Evolutionary conservation across 352 stramenopile species (phyloP), one percentile per base, ranked within the genome.

Genomic region (Globisporangium ultimum): DNA sequence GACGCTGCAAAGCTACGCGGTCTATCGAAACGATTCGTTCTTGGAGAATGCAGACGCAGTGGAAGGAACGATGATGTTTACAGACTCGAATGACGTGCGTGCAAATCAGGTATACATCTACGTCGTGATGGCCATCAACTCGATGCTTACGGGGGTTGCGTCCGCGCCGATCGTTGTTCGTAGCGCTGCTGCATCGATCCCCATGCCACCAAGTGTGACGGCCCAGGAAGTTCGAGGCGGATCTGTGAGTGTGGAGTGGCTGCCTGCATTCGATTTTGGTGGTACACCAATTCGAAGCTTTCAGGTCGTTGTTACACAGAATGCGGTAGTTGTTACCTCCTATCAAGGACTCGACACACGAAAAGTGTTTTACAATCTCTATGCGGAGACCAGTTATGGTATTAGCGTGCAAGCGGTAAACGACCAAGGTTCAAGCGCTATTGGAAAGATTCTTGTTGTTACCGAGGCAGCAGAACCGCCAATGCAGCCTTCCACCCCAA

Each of bases 21-120:
- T 88, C 15, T 64, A 67, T 36, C 72, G 78, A 2, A 76, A 88
- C 38, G 63, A 21, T 1, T 68, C 45, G 2, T 20, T 61, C 3
- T 9, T 74, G 1, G 49, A 53, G 14, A 43, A 22, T 18, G 24
- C 70, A 3, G 63, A 57, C 5, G 45, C 20, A 0, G 24, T 38
- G 5, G 51, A 52, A 32, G 38, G 41, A 1, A 57, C 34, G 3
- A 50, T 48, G 8, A 50, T 55, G 36, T 84, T 76, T 51, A 47
- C 47, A 3, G 78, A 88, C 48, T 42, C 60, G n/a, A 41, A 54
- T 17, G 46, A 41, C 9, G 46, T 88, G 0, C 1, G 2, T 2
- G 72, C 78, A 12, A 58, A 66, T 14, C 64, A 52, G 3, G 32
- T 48, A 3, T 88, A 88, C 46, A 68, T 28, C 11, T 88, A 88